Conservation (phyloP, 169 alveolate genomes). For the Besnoitia besnoiti region DNA sequence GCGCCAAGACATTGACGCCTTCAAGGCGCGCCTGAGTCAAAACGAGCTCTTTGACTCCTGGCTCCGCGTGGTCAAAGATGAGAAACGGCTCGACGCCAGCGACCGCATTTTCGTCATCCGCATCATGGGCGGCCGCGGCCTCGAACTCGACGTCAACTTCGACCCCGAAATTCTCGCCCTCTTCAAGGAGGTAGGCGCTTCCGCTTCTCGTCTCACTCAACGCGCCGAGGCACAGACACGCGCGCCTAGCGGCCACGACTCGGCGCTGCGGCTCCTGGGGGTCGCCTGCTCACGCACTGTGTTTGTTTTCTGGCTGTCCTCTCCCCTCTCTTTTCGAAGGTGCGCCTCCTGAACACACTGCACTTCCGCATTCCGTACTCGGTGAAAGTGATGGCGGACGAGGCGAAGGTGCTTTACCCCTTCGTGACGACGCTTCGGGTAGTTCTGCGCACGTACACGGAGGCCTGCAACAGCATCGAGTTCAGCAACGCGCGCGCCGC, state of each 20-base stretch:
- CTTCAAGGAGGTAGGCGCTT: slow-evolving; percentile 74
- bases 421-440: slow-evolving; percentile 73
- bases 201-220: no score
- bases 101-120: slow-evolving; percentile 68
- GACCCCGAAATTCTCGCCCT: slow-evolving; percentile 70
- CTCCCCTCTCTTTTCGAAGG: slow-evolving; percentile 51
- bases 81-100: slow-evolving; percentile 74
- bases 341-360: slow-evolving; percentile 81
- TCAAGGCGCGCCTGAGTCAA: slow-evolving; percentile 83
- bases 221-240: no score
- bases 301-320: not conserved
- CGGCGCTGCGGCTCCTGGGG: no score
- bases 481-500: not conserved
- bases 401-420: slow-evolving; percentile 89
- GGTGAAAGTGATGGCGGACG: slow-evolving; percentile 89
- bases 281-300: no score
- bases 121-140: slow-evolving; percentile 51
- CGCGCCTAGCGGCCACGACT: no score
- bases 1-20: slow-evolving; percentile 91
- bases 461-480: slow-evolving; percentile 45
- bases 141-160: slow-evolving; percentile 83
- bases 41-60: slow-evolving; percentile 82
- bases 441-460: slow-evolving; percentile 72
- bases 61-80: slow-evolving; percentile 82
- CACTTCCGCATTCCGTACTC: slow-evolving; percentile 88